Conservation (phyloP, 441 rosid genomes). For the Erodium trifolium region DNA sequence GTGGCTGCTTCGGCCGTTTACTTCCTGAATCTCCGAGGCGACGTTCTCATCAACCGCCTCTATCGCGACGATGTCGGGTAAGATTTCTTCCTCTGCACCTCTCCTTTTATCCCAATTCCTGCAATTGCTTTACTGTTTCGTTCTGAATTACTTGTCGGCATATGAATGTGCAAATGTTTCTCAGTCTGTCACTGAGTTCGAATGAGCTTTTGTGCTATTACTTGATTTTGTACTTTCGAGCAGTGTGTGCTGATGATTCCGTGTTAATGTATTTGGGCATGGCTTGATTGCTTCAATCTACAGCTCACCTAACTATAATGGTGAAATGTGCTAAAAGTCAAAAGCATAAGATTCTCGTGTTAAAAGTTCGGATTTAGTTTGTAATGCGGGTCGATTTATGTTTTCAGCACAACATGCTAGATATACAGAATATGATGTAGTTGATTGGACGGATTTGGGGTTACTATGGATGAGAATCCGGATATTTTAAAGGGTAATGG, state of each 20-base stretch:
- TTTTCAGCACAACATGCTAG: background rate
- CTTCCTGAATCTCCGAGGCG: constrained; percentile 85
- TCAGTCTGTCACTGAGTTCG: too few species aligned
- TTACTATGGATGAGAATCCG: background rate
- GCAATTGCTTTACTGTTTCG: too few species aligned
- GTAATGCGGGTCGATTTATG: background rate
- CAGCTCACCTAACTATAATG: background rate
- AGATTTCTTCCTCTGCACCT: constrained; percentile 8
- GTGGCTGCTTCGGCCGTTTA: constrained; percentile 1
- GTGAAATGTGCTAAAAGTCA: background rate
- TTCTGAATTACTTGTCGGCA: too few species aligned
- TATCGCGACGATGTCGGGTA: constrained; percentile 96
- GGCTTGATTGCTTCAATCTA: background rate
- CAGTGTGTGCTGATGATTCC: too few species aligned
- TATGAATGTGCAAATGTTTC: too few species aligned
- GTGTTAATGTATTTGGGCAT: too few species aligned
- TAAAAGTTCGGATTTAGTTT: background rate
- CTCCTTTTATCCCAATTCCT: too few species aligned
- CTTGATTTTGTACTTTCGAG: too few species aligned
- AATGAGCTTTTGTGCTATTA: too few species aligned
- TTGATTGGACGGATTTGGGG: background rate
- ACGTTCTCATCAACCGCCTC: constrained; percentile 27
- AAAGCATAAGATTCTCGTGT: background rate
- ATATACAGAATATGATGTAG: background rate
- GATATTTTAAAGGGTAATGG: too few species aligned